phyloP scores from a whole-genome alignment of 257 asterid genomes.

The Misopates orontium region DNA sequence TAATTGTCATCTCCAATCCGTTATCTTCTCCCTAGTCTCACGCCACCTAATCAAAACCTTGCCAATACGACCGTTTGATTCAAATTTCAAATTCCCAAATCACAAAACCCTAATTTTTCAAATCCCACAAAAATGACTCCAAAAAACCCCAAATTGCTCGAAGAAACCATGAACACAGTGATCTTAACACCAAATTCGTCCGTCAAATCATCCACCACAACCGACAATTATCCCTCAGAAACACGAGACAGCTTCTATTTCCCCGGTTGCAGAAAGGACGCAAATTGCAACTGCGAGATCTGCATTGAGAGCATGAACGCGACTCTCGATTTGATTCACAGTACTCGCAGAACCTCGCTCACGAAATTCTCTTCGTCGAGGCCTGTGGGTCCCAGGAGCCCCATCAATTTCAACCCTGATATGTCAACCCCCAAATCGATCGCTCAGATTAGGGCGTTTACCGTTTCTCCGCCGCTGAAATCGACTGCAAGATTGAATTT shows the following conservation, averaged over 20 bases:
- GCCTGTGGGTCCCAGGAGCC: constrained; percentile 49
- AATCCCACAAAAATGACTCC: constrained; percentile 19
- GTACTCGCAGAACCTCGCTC: constrained; percentile 46
- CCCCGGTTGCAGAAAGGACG: constrained; percentile 81
- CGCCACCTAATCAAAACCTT: neutral
- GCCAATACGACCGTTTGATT: constrained; percentile 39
- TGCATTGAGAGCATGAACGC: constrained; percentile 86
- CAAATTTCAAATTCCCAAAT: constrained; percentile 31
- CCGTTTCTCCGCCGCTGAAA: constrained; percentile 34
- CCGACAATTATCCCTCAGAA: constrained; percentile 41
- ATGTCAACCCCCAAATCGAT: constrained; percentile 47
- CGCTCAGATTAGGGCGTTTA: constrained; percentile 7
- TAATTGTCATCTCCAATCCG: no score
- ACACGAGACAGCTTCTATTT: constrained; percentile 59
- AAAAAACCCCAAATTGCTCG: constrained; percentile 17
- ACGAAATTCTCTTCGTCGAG: constrained; percentile 45
- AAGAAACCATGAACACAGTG: constrained; percentile 44
- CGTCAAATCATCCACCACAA: constrained; percentile 48
- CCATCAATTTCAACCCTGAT: constrained; percentile 45
- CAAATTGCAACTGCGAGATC: constrained; percentile 75
- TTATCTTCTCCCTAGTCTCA: no score
- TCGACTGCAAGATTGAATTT: constrained; percentile 31
- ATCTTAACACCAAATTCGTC: constrained; percentile 64
- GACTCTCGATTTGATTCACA: constrained; percentile 76
- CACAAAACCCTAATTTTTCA: neutral